Evolutionary conservation across 2,329 filamentous ascomycete species (phyloP), one percentile per base, ranked within the genome.

Genomic region (Trichophyton equinum): DNA sequence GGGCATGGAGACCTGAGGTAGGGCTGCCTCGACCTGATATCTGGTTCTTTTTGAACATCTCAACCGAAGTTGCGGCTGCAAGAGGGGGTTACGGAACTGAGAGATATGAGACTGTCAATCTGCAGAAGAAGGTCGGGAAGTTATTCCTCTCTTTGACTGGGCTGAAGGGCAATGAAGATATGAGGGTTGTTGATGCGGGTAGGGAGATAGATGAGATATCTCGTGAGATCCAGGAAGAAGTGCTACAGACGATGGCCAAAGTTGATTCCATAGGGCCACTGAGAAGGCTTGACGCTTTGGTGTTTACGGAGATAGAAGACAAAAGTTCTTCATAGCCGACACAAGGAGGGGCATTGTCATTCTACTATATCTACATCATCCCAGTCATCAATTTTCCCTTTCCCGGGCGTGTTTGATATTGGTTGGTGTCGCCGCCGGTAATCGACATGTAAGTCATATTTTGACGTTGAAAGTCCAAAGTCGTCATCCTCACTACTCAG

Each of bases 51-150:
- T 80, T 99, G 36, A 89, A 94, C 69, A 82, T 97, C 58, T 83
- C 86, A 5, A 83, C 89, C 40, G 82, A 85, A 57, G 82, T 85
- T 62, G 91, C 91, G 8, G 82, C 82, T 33, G 80, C 81, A 67
- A 80, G 94, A 18, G 91, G 90, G n/a, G 92, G 90, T 0, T 99
- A 86, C 78, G 94, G 94, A 1, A 82, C 81, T 18, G 94, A 99
- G 78, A 81, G 89, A 64, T 99, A 97, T 70, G 94, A 99, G 76
- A 87, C 84, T 71, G 82, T 81, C 62, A 84, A 85, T 69, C 88
- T 96, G 83, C 94, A 99, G 76, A 78, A 81, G 63, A 81, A 84
- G 8, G 94, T 97, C 13, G 78, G 89, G 20, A 81, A 85, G 64
- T 72, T 95, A 57, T 96, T 95, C 72, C 81, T 75, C 46, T 75